Evolutionary conservation across 768 basidiomycete species (phyloP).

Genomic region (Xerocomus spinulosus): DNA sequence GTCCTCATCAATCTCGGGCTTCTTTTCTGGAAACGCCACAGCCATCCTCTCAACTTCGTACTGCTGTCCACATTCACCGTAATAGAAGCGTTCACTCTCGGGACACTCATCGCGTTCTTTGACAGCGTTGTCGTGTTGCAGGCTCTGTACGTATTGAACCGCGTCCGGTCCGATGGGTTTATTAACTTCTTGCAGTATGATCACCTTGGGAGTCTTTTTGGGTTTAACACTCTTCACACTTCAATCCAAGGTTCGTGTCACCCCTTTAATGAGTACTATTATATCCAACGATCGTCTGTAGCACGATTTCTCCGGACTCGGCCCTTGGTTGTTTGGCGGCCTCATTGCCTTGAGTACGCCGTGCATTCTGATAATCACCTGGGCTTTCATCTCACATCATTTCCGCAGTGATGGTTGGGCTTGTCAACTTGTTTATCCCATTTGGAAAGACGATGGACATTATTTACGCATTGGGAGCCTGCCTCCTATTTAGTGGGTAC

Average conservation of each 20-base stretch:
- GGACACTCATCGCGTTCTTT: slow-evolving; percentile 76
- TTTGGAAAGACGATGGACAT: slow-evolving; percentile 81
- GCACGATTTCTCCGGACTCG: slow-evolving; percentile 95
- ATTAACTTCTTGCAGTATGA: slow-evolving; percentile 46
- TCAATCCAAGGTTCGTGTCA: slow-evolving; percentile 71
- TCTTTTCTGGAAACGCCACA: slow-evolving; percentile 91
- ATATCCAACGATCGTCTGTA: slow-evolving; percentile 24
- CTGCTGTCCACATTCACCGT: slow-evolving; percentile 84
- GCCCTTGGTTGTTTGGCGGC: slow-evolving; percentile 83
- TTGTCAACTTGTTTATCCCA: slow-evolving; percentile 84
- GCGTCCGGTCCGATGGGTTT: background rate
- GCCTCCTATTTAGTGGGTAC: slow-evolving; percentile 85
- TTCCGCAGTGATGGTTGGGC: slow-evolving; percentile 63
- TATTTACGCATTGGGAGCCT: slow-evolving; percentile 71
- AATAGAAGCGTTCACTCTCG: slow-evolving; percentile 87
- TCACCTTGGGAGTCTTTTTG: slow-evolving; percentile 89
- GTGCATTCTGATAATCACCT: background rate
- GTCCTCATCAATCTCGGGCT: slow-evolving; percentile 75
- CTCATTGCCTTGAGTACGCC: slow-evolving; percentile 70
- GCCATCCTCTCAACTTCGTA: slow-evolving; percentile 82
- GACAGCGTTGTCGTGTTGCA: slow-evolving; percentile 74
- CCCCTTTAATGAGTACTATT: background rate
- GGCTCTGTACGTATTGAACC: slow-evolving; percentile 57
- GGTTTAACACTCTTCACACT: slow-evolving; percentile 93
- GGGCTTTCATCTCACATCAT: background rate